Base-by-base conservation (phyloP, 2,329 filamentous ascomycete species). In the Erysiphe neolycopersici region DNA sequence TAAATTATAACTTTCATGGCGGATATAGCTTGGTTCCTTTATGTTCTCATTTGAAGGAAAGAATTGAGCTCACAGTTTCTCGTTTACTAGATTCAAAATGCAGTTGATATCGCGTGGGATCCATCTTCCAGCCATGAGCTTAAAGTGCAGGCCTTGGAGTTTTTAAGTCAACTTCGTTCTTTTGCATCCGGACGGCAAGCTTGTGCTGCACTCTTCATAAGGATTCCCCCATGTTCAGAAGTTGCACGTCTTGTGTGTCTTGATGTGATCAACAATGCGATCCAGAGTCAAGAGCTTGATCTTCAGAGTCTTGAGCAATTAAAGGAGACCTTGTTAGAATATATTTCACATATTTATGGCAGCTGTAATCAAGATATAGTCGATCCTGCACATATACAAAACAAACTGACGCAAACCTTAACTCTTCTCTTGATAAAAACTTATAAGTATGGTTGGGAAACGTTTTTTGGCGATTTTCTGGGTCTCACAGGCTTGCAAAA, bases 331-430 rank as follows among this genome's bases (percentile, higher is more conserved):
- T 64, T 98, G 50, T 67, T 93, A 62, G 70, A 73, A 52, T 94
- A 95, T 60, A 69, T 89, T 47, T 73, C 73, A 50, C 71, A 77
- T 53, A 73, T 70, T 41, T 95, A 94, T 59, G 70, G 73, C 35
- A 64, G 64, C 31, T 60, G 64, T 10, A 54, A 49, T 30, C 67
- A 69, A 44, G 64, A 67, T 46, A 60, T 65, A 43, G 62, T 76
- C 49, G 89, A 98, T 58, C 72, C 76, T 9, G 59, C 73, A 19
- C 71, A 72, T 50, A 76, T 98, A 38, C 87, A 95, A 62, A 98
- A 95, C 64, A 98, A 98, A 62, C 73, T 98, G 51, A 85, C 87
- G 39, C 89, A 98, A 62, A 93, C 85, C 12, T 64, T 98, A 53
- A 98, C 89, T 10, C 89, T 83, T 56, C 74, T 98, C 42, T 98